Evolutionary conservation across 2,329 filamentous ascomycete species (phyloP), one percentile per base, ranked within the genome.

Genomic region (Colletotrichum sp.): DNA sequence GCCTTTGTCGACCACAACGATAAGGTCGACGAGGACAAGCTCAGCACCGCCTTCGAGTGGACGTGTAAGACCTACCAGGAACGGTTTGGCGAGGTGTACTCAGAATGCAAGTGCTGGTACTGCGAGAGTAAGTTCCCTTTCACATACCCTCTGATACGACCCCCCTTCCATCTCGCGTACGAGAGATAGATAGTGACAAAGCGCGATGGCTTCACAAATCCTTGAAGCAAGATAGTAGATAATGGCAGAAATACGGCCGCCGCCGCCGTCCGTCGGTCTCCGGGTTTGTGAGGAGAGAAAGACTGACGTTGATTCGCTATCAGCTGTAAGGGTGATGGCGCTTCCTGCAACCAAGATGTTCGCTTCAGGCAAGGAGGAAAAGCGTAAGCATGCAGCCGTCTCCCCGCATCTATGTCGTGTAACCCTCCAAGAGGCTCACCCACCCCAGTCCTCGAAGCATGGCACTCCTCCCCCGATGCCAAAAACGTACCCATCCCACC

Each of bases 1-100:
- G 89, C 88, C 60, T 94, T 95, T 80, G 89, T 95, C 79, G 92
- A 95, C 81, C 95, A 98, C 80, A 94, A 97, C 82, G 95, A 98
- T 86, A 96, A 96, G 84, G 92, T 98, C 34, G 92, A 93, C 63
- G 93, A 96, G 80, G 86, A 86, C 15, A 89, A 88, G 64, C 88
- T 97, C 10, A 90, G 90, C 71, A 85, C 86, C 2, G 87, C 88
- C 18, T 96, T 96, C 80, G 90, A 92, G 81, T 94, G 92, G 90
- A 96, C 94, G 0, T 90, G 88, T 80, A 92, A 91, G 78, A 86
- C 83, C 5, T 96, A 95, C 84, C 90, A 93, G 79, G 90, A 90
- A 52, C 81, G 85, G 18, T 95, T 90, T 78, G 85, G 86, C 24
- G 89, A 92, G 71, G 88, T 93, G 12, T 96, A 95, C 82, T 92